Evolutionary conservation across 495 filamentous ascomycete genomes (phyloP).

Genomic region (Penicillium flavigenum): DNA sequence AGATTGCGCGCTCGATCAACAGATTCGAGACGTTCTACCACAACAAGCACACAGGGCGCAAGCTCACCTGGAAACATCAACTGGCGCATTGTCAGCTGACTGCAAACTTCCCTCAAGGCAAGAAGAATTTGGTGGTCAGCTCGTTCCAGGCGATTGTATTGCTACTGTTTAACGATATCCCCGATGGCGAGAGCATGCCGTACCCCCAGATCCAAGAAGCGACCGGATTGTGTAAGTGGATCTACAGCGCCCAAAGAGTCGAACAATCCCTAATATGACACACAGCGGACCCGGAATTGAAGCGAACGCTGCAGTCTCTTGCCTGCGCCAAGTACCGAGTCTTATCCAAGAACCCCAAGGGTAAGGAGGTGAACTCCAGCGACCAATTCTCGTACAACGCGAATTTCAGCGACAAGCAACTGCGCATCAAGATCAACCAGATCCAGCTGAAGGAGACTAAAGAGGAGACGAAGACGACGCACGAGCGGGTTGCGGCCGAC

Average conservation of each 20-base stretch:
- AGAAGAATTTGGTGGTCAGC: conserved; percentile 83
- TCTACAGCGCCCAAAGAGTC: conserved; percentile 16
- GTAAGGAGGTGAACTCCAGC: conserved; percentile 69
- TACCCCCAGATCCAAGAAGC: conserved; percentile 69
- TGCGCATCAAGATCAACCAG: conserved; percentile 96
- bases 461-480: conserved; percentile 87
- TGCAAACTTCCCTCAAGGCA: conserved; percentile 71
- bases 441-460: conserved; percentile 94
- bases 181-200: conserved; percentile 52
- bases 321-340: conserved; percentile 87
- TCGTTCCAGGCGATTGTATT: conserved; percentile 90
- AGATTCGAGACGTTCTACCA: conserved; percentile 81
- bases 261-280: conserved; percentile 18
- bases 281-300: conserved; percentile 69
- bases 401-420: conserved; percentile 74
- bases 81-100: conserved; percentile 82
- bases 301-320: conserved; percentile 88
- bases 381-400: conserved; percentile 83
- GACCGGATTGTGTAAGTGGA: conserved; percentile 63
- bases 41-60: conserved; percentile 79
- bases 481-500: conserved; percentile 84
- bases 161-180: conserved; percentile 81
- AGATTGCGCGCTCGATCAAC: conserved; percentile 64
- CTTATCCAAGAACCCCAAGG: conserved; percentile 81
- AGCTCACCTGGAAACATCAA: conserved; percentile 88